phyloP scores from a whole-genome alignment of 129 eudicot genomes.

The sunflower (Helianthus annuus) region HanXRQr2.0-SUNRISE NC_035437.2:45929214-45929713 shows the following conservation, averaged over 20 bases:
- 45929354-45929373: no score
- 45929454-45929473: conserved; percentile 18
- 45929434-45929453: conserved; percentile 91
- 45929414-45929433: conserved; percentile 81
- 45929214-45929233: conserved; percentile 84
- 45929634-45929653: conserved; percentile 98
- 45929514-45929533: conserved; percentile 82
- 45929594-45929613: conserved; percentile 84
- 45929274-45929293: conserved; percentile 85
- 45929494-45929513: no score
- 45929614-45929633: conserved; percentile 74
- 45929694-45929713: conserved; percentile 81
- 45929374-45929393: conserved; percentile 3
- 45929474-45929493: no score
- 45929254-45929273: conserved; percentile 82
- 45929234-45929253: conserved; percentile 98
- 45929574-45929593: conserved; percentile 98
- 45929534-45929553: conserved; percentile 94
- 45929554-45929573: conserved; percentile 80
- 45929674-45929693: conserved; percentile 82
- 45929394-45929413: conserved; percentile 82
- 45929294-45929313: neutral
- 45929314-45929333: neutral
- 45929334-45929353: neutral
- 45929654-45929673: conserved; percentile 93